Evolutionary conservation across 106 monocot species (phyloP).

Genomic region (Allium sativum): DNA sequence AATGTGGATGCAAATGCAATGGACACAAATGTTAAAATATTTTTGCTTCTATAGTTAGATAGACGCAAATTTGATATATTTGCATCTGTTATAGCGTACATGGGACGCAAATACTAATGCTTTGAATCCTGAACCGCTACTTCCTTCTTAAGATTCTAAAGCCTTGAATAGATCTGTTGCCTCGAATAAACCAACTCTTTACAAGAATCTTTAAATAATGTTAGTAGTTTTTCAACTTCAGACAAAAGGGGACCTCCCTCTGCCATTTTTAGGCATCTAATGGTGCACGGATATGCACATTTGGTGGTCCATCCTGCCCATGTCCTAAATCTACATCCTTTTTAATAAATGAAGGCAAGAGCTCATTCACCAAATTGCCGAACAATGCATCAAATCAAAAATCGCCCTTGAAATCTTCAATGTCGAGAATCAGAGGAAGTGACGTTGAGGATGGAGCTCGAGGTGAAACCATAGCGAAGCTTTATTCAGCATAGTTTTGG

Average conservation of each 20-base stretch:
- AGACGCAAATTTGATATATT: too few relatives aligned
- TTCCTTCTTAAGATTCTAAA: constrained; percentile 86
- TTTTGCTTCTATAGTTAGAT: too few relatives aligned
- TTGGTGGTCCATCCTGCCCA: constrained; percentile 22
- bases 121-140: constrained; percentile 68
- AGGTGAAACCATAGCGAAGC: constrained; percentile 2
- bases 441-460: constrained; percentile 12
- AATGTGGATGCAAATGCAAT: too few relatives aligned
- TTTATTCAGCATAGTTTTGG: too few relatives aligned
- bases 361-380: constrained; percentile 80
- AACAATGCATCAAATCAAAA: constrained; percentile 93
- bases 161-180: constrained; percentile 77
- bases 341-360: constrained; percentile 72
- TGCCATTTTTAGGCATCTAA: constrained; percentile 18
- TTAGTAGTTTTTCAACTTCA: constrained; percentile 73
- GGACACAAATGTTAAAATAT: too few relatives aligned
- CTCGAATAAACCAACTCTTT: constrained; percentile 85
- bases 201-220: constrained; percentile 90
- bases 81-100: too few relatives aligned
- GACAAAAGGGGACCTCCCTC: constrained; percentile 64
- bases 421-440: constrained; percentile 32
- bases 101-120: too few relatives aligned
- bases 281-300: constrained; percentile 24
- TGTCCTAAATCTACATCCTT: constrained; percentile 46
- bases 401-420: constrained; percentile 73